Evolutionary conservation across 495 filamentous ascomycete genomes (phyloP).

Genomic region (Lasiosphaeriaceae sp.): DNA sequence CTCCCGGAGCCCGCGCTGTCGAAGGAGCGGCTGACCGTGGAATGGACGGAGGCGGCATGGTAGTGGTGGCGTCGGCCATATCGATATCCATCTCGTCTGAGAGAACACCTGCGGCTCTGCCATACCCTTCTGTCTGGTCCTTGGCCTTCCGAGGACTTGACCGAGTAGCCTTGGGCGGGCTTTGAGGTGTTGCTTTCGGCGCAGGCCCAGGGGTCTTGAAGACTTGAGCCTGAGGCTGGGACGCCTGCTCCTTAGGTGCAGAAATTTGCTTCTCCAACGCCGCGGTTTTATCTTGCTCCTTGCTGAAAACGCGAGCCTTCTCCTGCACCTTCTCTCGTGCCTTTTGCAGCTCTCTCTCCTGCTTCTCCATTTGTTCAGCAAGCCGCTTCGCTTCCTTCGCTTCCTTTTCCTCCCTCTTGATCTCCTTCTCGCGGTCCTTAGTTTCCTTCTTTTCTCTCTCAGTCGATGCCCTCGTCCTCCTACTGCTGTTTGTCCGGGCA

Average conservation of each 20-base stretch:
- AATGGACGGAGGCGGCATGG: slow-evolving; percentile 53
- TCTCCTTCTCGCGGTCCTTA: slow-evolving; percentile 61
- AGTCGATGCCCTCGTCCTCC: slow-evolving; percentile 65
- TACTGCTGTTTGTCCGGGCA: slow-evolving; percentile 46
- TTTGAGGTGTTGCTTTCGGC: slow-evolving; percentile 19
- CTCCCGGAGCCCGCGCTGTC: slow-evolving; percentile 49
- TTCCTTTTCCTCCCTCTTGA: slow-evolving; percentile 58
- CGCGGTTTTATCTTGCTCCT: slow-evolving; percentile 49
- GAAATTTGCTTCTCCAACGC: slow-evolving; percentile 48
- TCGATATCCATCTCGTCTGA: slow-evolving; percentile 44
- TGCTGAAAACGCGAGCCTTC: slow-evolving; percentile 41
- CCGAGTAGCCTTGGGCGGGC: slow-evolving; percentile 39
- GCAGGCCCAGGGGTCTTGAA: slow-evolving; percentile 23
- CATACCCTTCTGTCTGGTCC: slow-evolving; percentile 41
- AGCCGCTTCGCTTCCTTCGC: slow-evolving; percentile 53
- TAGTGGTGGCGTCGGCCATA: slow-evolving; percentile 48
- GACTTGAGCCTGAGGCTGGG: slow-evolving; percentile 11
- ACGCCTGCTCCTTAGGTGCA: slow-evolving; percentile 10
- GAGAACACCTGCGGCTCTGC: slow-evolving; percentile 29
- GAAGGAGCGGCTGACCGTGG: slow-evolving; percentile 46
- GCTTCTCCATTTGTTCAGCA: slow-evolving; percentile 54
- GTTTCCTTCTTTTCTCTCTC: slow-evolving; percentile 64
- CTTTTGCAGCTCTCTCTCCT: slow-evolving; percentile 49
- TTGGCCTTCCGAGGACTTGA: slow-evolving; percentile 50
- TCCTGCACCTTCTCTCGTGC: slow-evolving; percentile 42